Conservation (phyloP, 768 basidiomycete genomes). For the Hypholoma fasciculare region DNA sequence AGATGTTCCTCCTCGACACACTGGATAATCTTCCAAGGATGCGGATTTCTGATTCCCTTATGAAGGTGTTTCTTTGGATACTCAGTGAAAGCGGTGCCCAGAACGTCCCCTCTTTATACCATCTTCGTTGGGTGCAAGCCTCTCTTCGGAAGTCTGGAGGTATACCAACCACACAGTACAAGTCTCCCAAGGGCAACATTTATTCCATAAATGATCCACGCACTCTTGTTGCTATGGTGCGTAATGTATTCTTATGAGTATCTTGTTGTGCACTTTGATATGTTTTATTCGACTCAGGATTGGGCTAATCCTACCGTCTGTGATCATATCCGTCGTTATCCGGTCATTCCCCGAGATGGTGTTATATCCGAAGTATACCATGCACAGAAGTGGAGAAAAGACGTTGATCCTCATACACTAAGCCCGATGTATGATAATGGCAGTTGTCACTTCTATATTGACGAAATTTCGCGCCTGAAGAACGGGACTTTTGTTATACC, state of each 20-base stretch:
- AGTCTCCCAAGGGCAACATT: slow-evolving; percentile 23
- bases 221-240: slow-evolving; percentile 23
- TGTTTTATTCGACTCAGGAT: background rate
- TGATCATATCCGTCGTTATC: slow-evolving; percentile 25
- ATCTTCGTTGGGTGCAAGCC: slow-evolving; percentile 13
- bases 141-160: slow-evolving; percentile 13
- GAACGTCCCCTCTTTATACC: slow-evolving; percentile 13
- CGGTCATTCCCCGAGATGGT: slow-evolving; percentile 21
- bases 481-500: slow-evolving; percentile 19
- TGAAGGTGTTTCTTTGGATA: slow-evolving; percentile 15
- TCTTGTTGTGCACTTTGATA: background rate
- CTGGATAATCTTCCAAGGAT: background rate
- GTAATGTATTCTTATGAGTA: background rate
- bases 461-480: slow-evolving; percentile 16
- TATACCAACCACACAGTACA: slow-evolving; percentile 16
- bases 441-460: slow-evolving; percentile 16
- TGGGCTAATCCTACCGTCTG: slow-evolving; percentile 17
- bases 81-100: slow-evolving; percentile 12
- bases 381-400: slow-evolving; percentile 13
- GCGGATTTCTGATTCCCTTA: background rate
- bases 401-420: slow-evolving; percentile 8
- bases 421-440: slow-evolving; percentile 19
- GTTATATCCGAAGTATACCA: slow-evolving; percentile 22
- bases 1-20: background rate
- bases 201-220: slow-evolving; percentile 29